A percentile compares a stretch with the other conserved stretches of the same genome.
Evolutionary conservation across 1,284 basidiomycete genomes (phyloP).

Genomic region (Cutaneotrichosporon daszewskae): DNA sequence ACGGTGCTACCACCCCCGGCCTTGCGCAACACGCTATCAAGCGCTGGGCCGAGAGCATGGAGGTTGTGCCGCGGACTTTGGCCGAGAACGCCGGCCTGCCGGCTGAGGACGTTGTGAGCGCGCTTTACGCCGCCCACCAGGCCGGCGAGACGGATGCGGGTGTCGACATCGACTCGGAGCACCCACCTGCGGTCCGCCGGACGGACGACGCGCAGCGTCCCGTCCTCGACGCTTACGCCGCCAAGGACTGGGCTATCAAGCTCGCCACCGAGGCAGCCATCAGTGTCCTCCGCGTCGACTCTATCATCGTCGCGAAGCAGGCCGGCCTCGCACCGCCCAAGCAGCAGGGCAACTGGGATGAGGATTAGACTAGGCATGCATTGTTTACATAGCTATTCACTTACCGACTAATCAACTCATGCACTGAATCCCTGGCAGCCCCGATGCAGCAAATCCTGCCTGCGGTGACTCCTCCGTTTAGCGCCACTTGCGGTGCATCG

Average conservation of each 20-base stretch:
- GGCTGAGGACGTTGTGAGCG: conserved; percentile 84
- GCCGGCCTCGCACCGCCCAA: conserved; percentile 58
- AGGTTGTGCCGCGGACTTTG: conserved; percentile 86
- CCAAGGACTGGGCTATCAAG: conserved; percentile 49
- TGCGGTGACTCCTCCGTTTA: too few species aligned
- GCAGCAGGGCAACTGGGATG: conserved; percentile 49
- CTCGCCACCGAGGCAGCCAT: conserved; percentile 80
- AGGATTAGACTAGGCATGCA: conserved; percentile 35
- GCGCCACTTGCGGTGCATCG: too few species aligned
- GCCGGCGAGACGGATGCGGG: conserved; percentile 56
- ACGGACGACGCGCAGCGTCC: conserved; percentile 13
- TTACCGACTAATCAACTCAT: too few species aligned
- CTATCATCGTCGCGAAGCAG: conserved; percentile 95
- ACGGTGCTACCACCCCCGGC: conserved; percentile 83
- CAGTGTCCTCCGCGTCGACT: conserved; percentile 89
- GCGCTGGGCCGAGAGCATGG: conserved; percentile 81
- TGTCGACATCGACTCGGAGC: conserved; percentile 76
- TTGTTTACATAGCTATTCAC: too few species aligned
- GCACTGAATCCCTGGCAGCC: too few species aligned
- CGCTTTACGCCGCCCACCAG: conserved; percentile 83
- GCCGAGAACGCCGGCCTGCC: conserved; percentile 96
- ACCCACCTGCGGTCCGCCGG: conserved; percentile 25
- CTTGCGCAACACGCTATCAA: conserved; percentile 91
- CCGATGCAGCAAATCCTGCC: too few species aligned
- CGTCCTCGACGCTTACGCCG: conserved; percentile 42